Base-by-base conservation (phyloP, 2,329 filamentous ascomycete species). In the Huntiella omanensis region DNA sequence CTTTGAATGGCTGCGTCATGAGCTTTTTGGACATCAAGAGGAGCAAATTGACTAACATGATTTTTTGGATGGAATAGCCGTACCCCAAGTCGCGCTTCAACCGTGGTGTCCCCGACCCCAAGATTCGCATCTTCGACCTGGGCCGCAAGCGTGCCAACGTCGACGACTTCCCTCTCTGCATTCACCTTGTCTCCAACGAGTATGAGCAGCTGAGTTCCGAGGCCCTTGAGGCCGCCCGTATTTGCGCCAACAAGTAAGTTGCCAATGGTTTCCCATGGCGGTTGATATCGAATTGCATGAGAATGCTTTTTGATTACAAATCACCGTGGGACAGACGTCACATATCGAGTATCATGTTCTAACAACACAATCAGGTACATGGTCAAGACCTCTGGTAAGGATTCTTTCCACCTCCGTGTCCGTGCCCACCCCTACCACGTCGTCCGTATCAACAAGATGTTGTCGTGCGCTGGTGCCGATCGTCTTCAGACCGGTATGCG, bases 401-500 rank as follows among this genome's bases (percentile, higher is more conserved):
- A 82, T 62, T 66, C 68, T 62, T 82, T 82, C 75, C 77, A 82
- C 65, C 69, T 82, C 57, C 77, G 77, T 59, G 73, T 82, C 63
- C 77, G 91, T 65, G 87, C 86, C 64, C 91, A 98, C 78, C 91
- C 91, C 57, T 98, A 84, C 85, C 91, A 98, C 77, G 91, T 98
- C 71, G 83, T 98, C 77, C 91, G 91, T 72, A 98, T 98, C 87
- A 98, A 98, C 86, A 98, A 98, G 83, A 98, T 98, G 91, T 88
- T 98, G 85, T 96, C 91, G 65, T 98, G 91, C 70, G 91, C 91
- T 64, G 91, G 91, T 78, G 91, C 91, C 80, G 91, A 98, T 96
- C 86, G 91, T 82, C 77, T 98, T 70, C 91, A 98, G 73, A 98
- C 91, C 60, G 91, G 91, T 77, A 98, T 98, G 91, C 88, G 91